Base-by-base conservation (phyloP, 805 yeast genomes). In the Lachancea sp. region DNA sequence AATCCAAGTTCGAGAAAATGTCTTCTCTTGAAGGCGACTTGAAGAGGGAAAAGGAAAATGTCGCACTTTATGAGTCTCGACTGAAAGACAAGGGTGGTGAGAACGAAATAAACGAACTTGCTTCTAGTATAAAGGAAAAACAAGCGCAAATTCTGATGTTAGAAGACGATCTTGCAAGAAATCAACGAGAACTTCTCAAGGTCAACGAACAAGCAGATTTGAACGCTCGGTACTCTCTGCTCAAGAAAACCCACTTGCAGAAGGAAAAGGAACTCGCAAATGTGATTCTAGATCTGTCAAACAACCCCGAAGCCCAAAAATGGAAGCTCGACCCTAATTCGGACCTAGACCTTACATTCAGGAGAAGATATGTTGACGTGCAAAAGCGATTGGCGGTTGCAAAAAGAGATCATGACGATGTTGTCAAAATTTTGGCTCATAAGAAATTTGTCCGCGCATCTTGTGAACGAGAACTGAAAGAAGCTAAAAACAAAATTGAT, bases 181-280 rank as follows among this genome's bases (percentile, higher is more conserved):
- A 80, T 13, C 74, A 75, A 45, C 70, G 70, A 15, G 72, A 77
- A 17, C 67, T 85, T 12, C 57, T 75, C 3, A 63, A 67, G 13
- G 71, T 76, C 3, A 81, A 77, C 52, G 72, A 74, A 53, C 82
- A 78, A 55, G 69, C 84, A 0, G 89, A 81, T 40, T 54, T 72
- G 2, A 68, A 75, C 49, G 82, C 87, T 0, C 78, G 75, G 49
- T 55, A 79, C 3, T 67, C 72, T 0, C 55, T 80, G 37, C 36
- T 58, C 45, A 63, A 56, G 47, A 46, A 49, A 12, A 46, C 55
- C 1, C 19, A 56, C 6, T 48, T 54, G 13, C 51, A 62, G 10
- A 53, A 52, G 37, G 26, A 45, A 5, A 39, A 41, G 1, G 39
- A 55, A 15, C 34, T 58, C 2, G 49, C 50, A 45, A 49, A 15